Evolutionary conservation across 768 basidiomycete species (phyloP), one percentile per base, ranked within the genome.

Genomic region (Aureoboletus auriporus): DNA sequence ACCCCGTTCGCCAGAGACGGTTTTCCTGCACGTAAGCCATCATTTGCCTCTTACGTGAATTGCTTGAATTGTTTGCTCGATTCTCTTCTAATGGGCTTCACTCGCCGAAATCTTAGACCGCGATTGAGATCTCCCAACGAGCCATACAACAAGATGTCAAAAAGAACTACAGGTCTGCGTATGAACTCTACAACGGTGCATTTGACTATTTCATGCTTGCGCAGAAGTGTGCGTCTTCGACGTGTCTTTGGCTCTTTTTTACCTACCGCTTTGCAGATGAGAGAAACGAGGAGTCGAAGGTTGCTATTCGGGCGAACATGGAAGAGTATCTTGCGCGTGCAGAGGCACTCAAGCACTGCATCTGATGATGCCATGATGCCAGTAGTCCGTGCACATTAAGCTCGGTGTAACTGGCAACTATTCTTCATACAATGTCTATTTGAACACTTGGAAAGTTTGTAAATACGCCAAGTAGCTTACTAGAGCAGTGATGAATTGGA

Each of bases 121-220:
- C 91, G 29, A 88, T 93, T 61, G 88, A 89, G 55, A 80, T 95
- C 42, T 88, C 94, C 10, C 86, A 92, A 69, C 79, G 78, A 59
- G 93, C 93, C 39, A 89, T 93, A 59, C 89, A 92, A 48, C 85
- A 89, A 56, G 95, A 98, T 70, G 75, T 76, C 52, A 90, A 90
- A 69, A 83, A 86, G 69, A 90, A 94, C 68, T 94, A 94, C 72
- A 75, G 78, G 12, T 90, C 93, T 62, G 93, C 93, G 13, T 94
- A 89, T 77, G 91, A 87, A 71, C 79, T 83, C 52, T 94, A 95
- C 69, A 84, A 86, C 70, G 93, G 95, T 73, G 79, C 90, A 4
- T 76, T 97, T 47, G 95, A 98, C 65, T 97, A 93, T 69, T 98
- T 98, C 70, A 90, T 96, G 86, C 86, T 96, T 60, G 92, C 93